Percentiles rank a stretch among this genome's conserved stretches.
Evolutionary conservation across 148 eudicot genomes (phyloP).

Genomic region (Nyssa sinensis): DNA sequence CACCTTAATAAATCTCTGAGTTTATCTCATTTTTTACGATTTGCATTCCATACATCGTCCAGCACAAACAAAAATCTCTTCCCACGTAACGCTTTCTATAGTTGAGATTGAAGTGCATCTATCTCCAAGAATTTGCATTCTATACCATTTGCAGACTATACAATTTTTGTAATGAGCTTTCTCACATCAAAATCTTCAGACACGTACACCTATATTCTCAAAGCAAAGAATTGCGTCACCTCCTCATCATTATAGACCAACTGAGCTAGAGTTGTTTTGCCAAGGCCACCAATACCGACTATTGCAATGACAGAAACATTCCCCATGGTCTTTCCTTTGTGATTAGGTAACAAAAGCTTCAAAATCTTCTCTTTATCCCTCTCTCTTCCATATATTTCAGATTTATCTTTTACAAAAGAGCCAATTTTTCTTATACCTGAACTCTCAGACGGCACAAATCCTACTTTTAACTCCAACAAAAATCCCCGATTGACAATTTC

Average conservation of each 20-base stretch:
- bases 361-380: conserved; percentile 3
- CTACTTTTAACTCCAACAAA: background rate
- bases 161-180: conserved; percentile 6
- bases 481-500: background rate
- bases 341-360: background rate
- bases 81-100: conserved; percentile 1
- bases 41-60: conserved; percentile 24
- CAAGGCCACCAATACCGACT: conserved; percentile 27
- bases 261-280: conserved; percentile 27
- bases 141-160: conserved; percentile 7
- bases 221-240: conserved; percentile 4
- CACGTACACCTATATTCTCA: conserved; percentile 20
- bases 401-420: conserved; percentile 11
- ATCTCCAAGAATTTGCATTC: background rate
- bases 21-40: conserved; percentile 16
- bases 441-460: background rate
- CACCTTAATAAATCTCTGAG: conserved; percentile 6
- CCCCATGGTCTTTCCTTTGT: too few relatives aligned
- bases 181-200: conserved; percentile 8
- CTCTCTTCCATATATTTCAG: conserved; percentile 18
- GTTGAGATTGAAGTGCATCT: conserved; percentile 8
- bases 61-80: conserved; percentile 18
- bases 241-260: conserved; percentile 16
- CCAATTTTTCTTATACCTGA: background rate
- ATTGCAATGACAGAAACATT: conserved; percentile 13